phyloP scores from a whole-genome alignment of 2,329 filamentous ascomycete genomes.

The Hymenoscyphus fructigenus region DNA sequence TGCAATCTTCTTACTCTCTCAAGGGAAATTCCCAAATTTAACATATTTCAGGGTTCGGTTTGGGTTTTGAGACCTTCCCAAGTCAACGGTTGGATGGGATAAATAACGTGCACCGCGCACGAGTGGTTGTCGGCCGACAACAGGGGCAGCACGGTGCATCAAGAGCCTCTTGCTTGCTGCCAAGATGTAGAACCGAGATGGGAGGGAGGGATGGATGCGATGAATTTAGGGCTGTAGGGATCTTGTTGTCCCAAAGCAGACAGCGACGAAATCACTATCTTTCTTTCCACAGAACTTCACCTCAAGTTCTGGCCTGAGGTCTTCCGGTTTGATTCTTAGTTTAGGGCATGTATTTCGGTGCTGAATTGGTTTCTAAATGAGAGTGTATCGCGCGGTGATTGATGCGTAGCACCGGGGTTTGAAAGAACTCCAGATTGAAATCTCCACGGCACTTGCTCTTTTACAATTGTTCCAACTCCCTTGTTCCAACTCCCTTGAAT shows the following conservation, averaged over 20 bases:
- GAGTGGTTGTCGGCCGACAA: neutral
- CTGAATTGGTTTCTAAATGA: no score
- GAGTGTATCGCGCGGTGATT: no score
- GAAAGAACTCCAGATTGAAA: no score
- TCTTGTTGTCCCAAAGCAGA: neutral
- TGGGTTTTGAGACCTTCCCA: neutral
- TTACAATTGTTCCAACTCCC: no score
- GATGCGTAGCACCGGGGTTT: no score
- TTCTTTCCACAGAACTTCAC: neutral
- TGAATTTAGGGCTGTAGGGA: slow-evolving; percentile 8
- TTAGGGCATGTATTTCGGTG: neutral
- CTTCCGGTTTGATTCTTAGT: neutral
- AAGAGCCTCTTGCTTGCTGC: slow-evolving; percentile 8
- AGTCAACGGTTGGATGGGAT: neutral
- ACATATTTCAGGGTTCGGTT: neutral
- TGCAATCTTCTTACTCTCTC: no score
- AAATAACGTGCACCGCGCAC: neutral
- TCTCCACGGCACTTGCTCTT: no score
- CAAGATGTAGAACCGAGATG: neutral
- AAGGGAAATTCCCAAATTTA: neutral
- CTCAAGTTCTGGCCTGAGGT: neutral
- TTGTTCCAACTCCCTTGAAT: no score
- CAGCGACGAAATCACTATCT: neutral
- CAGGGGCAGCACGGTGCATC: slow-evolving; percentile 4
- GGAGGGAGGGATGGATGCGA: neutral